These are phyloP conservation scores for Tympanopsis confertula DNA, from an alignment of 2,329 filamentous ascomycete genomes.

Conservation along the genomic window DNA sequence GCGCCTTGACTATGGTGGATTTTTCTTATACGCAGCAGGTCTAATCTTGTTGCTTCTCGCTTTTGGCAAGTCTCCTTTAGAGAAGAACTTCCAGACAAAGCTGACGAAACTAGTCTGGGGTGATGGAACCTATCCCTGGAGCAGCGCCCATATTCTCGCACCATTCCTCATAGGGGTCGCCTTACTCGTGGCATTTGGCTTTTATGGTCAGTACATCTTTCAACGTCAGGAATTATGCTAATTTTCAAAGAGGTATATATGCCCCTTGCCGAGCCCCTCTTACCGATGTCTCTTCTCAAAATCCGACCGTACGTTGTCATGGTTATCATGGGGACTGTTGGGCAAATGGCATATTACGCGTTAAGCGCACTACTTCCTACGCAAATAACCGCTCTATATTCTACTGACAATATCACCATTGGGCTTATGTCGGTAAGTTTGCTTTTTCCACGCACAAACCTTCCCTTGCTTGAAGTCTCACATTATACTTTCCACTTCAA, in stretches of 20 bases:
- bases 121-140: conserved; percentile 27
- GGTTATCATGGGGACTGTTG: conserved; percentile 1
- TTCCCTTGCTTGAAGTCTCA: background rate
- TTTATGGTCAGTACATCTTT: conserved; percentile 22
- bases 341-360: conserved; percentile 17
- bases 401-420: conserved; percentile 17
- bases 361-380: conserved; percentile 22
- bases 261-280: conserved; percentile 20
- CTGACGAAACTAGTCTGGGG: conserved; percentile 33
- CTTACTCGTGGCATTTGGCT: conserved; percentile 19
- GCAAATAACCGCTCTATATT: conserved; percentile 20
- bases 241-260: conserved; percentile 23
- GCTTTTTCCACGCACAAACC: no score
- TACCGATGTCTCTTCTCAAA: conserved; percentile 13
- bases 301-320: background rate
- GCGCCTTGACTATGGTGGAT: conserved; percentile 28
- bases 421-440: conserved; percentile 19
- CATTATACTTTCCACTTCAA: conserved; percentile 4
- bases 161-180: conserved; percentile 20
- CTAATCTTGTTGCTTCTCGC: conserved; percentile 31
- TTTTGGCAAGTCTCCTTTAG: no score
- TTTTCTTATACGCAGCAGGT: conserved; percentile 30
- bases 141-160: conserved; percentile 23
- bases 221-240: conserved; percentile 20
- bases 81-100: no score